These are phyloP conservation scores for Wallacemonas sp. DNA, from an alignment of 208 protist species.

Conservation along the genomic window DNA sequence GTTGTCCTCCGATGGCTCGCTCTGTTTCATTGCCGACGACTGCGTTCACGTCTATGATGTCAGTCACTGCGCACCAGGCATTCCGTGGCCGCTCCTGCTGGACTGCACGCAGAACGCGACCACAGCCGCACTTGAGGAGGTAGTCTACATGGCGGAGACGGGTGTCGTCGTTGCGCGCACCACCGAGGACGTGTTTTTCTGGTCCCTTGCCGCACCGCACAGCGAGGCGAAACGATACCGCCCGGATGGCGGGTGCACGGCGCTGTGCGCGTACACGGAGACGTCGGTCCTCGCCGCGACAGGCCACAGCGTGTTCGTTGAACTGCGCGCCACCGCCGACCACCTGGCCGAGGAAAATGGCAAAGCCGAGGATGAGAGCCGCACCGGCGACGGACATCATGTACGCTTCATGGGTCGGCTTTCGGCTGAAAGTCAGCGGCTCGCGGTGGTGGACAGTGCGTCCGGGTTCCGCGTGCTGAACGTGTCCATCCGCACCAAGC, in stretches of 20 bases:
- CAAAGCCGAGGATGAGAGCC: not conserved
- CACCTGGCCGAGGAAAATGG: slow-evolving; percentile 19
- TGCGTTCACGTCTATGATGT: slow-evolving; percentile 67
- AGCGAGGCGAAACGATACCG: slow-evolving; percentile 2
- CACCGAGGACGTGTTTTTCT: slow-evolving; percentile 50
- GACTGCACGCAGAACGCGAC: slow-evolving; percentile 55
- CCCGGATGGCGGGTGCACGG: slow-evolving; percentile 20
- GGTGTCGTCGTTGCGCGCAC: slow-evolving; percentile 44
- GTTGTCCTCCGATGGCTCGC: slow-evolving; percentile 59
- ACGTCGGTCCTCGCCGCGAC: slow-evolving; percentile 51
- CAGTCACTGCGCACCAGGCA: slow-evolving; percentile 42
- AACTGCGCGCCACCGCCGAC: slow-evolving; percentile 23
- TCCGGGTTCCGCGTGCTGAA: slow-evolving; percentile 61
- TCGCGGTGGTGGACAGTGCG: slow-evolving; percentile 55
- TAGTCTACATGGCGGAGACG: slow-evolving; percentile 33
- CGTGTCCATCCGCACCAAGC: slow-evolving; percentile 11
- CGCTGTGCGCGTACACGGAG: slow-evolving; percentile 46
- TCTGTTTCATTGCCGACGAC: slow-evolving; percentile 84
- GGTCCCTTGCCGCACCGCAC: slow-evolving; percentile 37
- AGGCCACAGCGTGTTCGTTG: slow-evolving; percentile 29
- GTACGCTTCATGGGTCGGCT: slow-evolving; percentile 40
- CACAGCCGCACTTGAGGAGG: slow-evolving; percentile 34
- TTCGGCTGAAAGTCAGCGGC: slow-evolving; percentile 25
- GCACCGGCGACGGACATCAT: slow-evolving; percentile 3
- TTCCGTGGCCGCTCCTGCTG: slow-evolving; percentile 48